Evolutionary conservation across 331 rosid genomes (phyloP), one percentile per base, ranked within the genome.

Genomic region (Ulmus americana): DNA sequence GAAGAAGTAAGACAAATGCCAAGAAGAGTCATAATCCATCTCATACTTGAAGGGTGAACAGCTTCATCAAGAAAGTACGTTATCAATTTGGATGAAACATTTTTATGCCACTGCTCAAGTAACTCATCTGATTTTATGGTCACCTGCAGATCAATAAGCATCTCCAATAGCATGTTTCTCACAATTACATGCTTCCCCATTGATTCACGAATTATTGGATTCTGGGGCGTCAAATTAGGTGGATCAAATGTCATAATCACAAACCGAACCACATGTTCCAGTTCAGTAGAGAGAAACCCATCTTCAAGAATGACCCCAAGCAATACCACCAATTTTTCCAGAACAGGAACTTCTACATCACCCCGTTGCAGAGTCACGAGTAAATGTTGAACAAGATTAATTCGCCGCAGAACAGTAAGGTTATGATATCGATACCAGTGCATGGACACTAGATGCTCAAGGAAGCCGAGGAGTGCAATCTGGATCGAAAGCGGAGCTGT

Each of bases 181-280:
- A 95, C 99, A 55, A 95, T 95, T 59, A 95, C 97, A 75, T 95
- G 99, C 77, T 95, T 95, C 48, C 99, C 99, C 96, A 95, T 95
- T 55, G 95, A 79, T 81, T 95, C 99, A 35, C 99, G 90, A 70
- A 69, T 35, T 66, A 90, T 80, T 59, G 88, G 92, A 62, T 59
- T 79, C 52, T 75, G 84, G 12, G 90, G 82, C 46, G 69, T 66
- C 84, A 86, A 54, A 35, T 85, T 88, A 63, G 96, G 92, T 45
- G 99, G 99, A 86, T 95, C 97, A 81, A 95, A 90, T 67, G 99
- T 87, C 99, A 95, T 95, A 71, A 90, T 84, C 76, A 95, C 97
- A 87, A 95, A 95, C 79, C 88, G 83, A 50, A 95, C 96, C 67
- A 95, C 99, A 70, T 80, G 88, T 69, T 95, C 99, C 81, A 95